Conservation (phyloP, 768 basidiomycete genomes). For the Daedaleopsis nitida region DNA sequence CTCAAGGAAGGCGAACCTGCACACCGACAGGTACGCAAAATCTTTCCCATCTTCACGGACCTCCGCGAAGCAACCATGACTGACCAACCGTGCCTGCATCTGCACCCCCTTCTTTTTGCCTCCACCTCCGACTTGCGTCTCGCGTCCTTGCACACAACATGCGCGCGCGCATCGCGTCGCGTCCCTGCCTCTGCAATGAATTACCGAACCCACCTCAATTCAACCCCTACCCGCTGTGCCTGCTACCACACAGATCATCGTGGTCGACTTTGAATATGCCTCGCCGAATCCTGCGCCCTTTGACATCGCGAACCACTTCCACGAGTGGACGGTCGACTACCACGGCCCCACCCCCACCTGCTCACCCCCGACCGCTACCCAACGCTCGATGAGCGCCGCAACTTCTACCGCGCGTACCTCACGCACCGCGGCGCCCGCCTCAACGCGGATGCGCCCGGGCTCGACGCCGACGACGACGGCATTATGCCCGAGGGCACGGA, state of each 20-base stretch:
- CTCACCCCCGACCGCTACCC: slow-evolving; percentile 73
- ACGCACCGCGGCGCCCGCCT: slow-evolving; percentile 43
- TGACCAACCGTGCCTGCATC: too few species aligned
- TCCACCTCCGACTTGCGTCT: not conserved
- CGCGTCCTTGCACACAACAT: not conserved
- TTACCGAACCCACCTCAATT: slow-evolving; percentile 4
- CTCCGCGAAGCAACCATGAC: not conserved
- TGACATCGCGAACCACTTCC: slow-evolving; percentile 97
- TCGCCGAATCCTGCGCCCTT: slow-evolving; percentile 89
- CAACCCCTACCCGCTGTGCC: not conserved
- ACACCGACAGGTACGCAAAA: slow-evolving; percentile 66
- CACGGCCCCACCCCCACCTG: slow-evolving; percentile 69
- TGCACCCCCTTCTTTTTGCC: too few species aligned
- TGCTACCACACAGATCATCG: slow-evolving; percentile 65
- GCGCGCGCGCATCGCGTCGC: not conserved
- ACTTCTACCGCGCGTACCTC: slow-evolving; percentile 88
- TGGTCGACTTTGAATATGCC: slow-evolving; percentile 98
- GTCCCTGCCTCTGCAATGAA: not conserved
- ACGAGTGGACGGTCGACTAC: slow-evolving; percentile 96
- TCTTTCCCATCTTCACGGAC: slow-evolving; percentile 19
- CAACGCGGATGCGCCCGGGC: slow-evolving; percentile 33
- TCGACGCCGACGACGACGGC: too few species aligned
- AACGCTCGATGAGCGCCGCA: slow-evolving; percentile 64
- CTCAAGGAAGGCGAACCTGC: slow-evolving; percentile 59
- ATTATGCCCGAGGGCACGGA: too few species aligned